Evolutionary conservation across 306 rosid species (phyloP), one percentile per base, ranked within the genome.

Genomic region (Datisca glomerata): DNA sequence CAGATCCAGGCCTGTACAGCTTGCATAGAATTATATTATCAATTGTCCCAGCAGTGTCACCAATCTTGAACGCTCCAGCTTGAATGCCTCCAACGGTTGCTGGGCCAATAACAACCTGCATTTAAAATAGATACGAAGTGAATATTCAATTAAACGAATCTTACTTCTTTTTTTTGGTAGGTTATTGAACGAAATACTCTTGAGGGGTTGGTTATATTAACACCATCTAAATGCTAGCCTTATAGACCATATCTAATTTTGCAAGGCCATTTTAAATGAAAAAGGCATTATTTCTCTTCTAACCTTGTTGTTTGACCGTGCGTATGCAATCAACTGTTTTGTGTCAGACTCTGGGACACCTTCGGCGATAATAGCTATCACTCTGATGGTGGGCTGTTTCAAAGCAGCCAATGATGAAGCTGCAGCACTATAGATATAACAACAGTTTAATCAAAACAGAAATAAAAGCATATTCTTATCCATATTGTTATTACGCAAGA

Each of bases 41-140:
- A 49, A 91, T 91, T 35, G 94, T 91, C 69, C 98, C 98, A 37
- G 98, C 98, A 28, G 96, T 91, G 69, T 91, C 98, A 52, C 98
- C 98, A 16, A 91, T 91, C 83, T 84, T 91, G 72, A 91, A 91
- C 51, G 98, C 98, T 33, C 96, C 98, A 4, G 96, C 98, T 74
- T 91, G 98, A 67, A 91, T 78, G 39, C 98, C 98, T 60, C 98
- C 98, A 57, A 91, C 96, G 17, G 98, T 91, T 28, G 98, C 98
- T 45, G 96, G 98, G 47, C 98, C 94, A 64, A 91, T 64, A 57
- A 84, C 86, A 61, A 91, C 93, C 97, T 89, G 65, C 55, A 56
- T 41, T 27, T 39, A n/a, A 24, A 18, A 36, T 39, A 51, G 25
- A 45, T 17, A 24, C 14, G 19, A 43, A 51, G 25, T 36, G 21